These are phyloP conservation scores for Scheffersomyces coipomensis DNA, from an alignment of 805 yeast species.

Conservation along the genomic window DNA sequence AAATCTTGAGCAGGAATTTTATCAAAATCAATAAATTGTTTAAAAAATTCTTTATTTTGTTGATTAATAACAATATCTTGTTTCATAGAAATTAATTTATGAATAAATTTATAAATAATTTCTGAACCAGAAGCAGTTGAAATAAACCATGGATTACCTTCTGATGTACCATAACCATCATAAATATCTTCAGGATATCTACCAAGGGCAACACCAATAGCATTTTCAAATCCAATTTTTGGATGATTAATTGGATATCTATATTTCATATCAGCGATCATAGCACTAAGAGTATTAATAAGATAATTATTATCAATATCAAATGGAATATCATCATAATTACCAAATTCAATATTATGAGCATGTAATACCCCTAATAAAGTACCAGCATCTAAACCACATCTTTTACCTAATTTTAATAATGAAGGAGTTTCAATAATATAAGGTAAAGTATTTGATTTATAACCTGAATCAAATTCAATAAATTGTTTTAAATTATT, in stretches of 20 bases:
- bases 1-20: conserved; percentile 8
- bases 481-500: conserved; percentile 38
- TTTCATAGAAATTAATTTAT: conserved; percentile 36
- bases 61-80: conserved; percentile 44
- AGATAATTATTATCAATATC: conserved; percentile 57
- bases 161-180: conserved; percentile 67
- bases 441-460: conserved; percentile 39
- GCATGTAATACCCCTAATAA: conserved; percentile 53
- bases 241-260: conserved; percentile 76
- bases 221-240: conserved; percentile 29
- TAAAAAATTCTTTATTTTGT: conserved; percentile 26
- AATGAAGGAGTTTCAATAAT: conserved; percentile 67
- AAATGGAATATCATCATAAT: conserved; percentile 52
- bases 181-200: conserved; percentile 92
- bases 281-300: conserved; percentile 59
- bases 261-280: conserved; percentile 66
- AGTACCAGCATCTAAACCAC: conserved; percentile 80
- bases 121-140: conserved; percentile 71
- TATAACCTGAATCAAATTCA: conserved; percentile 41
- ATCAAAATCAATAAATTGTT: conserved; percentile 24
- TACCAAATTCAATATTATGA: conserved; percentile 40
- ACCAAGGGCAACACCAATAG: conserved; percentile 70
- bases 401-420: conserved; percentile 41
- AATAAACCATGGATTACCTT: conserved; percentile 94
- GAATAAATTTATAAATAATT: conserved; percentile 53